These are phyloP conservation scores for Dipteronia dyeriana DNA, from an alignment of 345 rosid genomes.

Conservation along the genomic window DNA sequence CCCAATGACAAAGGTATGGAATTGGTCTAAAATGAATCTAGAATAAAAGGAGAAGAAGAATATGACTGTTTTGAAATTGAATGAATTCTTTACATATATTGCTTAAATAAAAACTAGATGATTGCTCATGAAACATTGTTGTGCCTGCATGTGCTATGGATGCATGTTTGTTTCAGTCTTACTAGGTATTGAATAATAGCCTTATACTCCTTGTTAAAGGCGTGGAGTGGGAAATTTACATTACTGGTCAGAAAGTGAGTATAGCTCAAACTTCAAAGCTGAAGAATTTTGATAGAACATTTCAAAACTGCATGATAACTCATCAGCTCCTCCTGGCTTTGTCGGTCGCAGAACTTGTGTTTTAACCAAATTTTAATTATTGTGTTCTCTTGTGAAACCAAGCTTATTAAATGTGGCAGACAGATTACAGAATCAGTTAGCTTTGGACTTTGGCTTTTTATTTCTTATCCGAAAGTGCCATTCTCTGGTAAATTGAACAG, in stretches of 20 bases:
- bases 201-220: background rate
- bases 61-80: background rate
- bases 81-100: conserved; percentile 4
- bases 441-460: background rate
- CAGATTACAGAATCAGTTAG: background rate
- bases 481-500: background rate
- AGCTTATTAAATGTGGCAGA: background rate
- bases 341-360: background rate
- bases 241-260: background rate
- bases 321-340: background rate
- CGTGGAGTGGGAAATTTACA: background rate
- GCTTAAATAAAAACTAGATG: background rate
- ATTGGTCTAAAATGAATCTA: conserved; percentile 3
- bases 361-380: background rate
- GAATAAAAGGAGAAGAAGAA: no score
- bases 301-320: background rate
- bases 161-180: background rate
- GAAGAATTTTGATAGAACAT: background rate
- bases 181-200: background rate
- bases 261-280: background rate
- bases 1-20: background rate
- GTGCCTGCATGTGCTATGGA: background rate
- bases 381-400: background rate
- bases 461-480: background rate
- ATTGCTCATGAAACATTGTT: background rate